These are phyloP conservation scores for maize (Zea mays) DNA, from an alignment of 176 grass and related monocot genomes.

Conservation along the genomic window Zm-B73-REFERENCE-NAM-5.0 NC_050103.1:67367001-67367500, in stretches of 20 bases:
- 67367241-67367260: conserved; percentile 31
- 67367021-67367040: conserved; percentile 49
- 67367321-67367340: not conserved
- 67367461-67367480: not conserved
- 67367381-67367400: not conserved
- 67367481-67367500: conserved; percentile 84
- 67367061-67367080: conserved; percentile 53
- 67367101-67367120: conserved; percentile 40
- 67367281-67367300: conserved; percentile 7
- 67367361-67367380: conserved; percentile 19
- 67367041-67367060: conserved; percentile 9
- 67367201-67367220: conserved; percentile 52
- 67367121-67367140: conserved; percentile 48
- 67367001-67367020: conserved; percentile 9
- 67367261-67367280: conserved; percentile 34
- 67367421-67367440: not conserved
- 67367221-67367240: conserved; percentile 47
- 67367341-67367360: not conserved
- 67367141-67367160: conserved; percentile 60
- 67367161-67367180: conserved; percentile 54
- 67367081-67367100: conserved; percentile 43
- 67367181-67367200: conserved; percentile 48
- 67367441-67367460: not conserved
- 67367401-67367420: not conserved
- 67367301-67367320: not conserved